These are phyloP conservation scores for Agaricus blazei DNA, from an alignment of 768 basidiomycete genomes.

Conservation along the genomic window DNA sequence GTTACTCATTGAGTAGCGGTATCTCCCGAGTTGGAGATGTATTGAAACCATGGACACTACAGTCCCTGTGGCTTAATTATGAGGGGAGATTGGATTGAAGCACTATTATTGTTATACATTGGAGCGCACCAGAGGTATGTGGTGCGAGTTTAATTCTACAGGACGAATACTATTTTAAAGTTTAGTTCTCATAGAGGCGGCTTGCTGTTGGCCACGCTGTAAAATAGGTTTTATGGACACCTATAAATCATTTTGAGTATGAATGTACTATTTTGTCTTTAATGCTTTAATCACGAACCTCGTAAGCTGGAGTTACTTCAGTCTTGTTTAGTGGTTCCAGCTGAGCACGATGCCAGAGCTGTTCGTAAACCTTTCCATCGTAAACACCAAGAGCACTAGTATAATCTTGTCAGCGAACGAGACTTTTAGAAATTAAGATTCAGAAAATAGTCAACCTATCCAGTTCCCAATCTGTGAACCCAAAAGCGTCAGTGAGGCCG, in stretches of 20 bases:
- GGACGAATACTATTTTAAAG: neutral
- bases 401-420: neutral
- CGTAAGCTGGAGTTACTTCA: slow-evolving; percentile 50
- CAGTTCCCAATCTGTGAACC: slow-evolving; percentile 70
- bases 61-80: no score
- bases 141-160: no score
- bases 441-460: slow-evolving; percentile 41
- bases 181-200: slow-evolving; percentile 9
- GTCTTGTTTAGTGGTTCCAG: slow-evolving; percentile 53
- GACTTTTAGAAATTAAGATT: neutral
- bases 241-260: slow-evolving; percentile 17
- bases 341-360: slow-evolving; percentile 56
- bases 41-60: no score
- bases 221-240: slow-evolving; percentile 51
- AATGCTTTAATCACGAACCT: slow-evolving; percentile 25
- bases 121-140: neutral
- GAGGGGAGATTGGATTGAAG: no score
- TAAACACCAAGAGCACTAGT: slow-evolving; percentile 56
- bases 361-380: slow-evolving; percentile 63
- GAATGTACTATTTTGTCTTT: neutral
- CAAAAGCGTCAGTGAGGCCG: slow-evolving; percentile 68
- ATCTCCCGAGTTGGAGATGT: no score
- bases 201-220: slow-evolving; percentile 37
- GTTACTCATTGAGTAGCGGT: no score
- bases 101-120: no score